These are phyloP conservation scores for Neurospora intermedia DNA, from an alignment of 495 filamentous ascomycete genomes.

Conservation along the genomic window DNA sequence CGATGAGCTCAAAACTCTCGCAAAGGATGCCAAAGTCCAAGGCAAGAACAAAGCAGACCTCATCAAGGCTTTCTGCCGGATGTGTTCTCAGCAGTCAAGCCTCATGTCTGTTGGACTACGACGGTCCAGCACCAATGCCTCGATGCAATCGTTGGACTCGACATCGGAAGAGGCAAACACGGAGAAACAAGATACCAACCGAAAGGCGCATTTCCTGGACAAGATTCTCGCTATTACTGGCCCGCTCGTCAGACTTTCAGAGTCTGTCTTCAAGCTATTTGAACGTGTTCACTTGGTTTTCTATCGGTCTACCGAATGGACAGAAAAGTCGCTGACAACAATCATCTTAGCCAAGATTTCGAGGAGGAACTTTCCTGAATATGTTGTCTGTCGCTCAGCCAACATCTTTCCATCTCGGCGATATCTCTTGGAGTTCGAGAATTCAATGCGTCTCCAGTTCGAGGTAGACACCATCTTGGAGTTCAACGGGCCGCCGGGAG, in stretches of 20 bases:
- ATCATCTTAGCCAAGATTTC: slow-evolving; percentile 89
- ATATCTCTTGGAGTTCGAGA: slow-evolving; percentile 78
- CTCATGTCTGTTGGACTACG: slow-evolving; percentile 51
- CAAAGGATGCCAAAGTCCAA: slow-evolving; percentile 76
- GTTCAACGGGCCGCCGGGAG: slow-evolving; percentile 63
- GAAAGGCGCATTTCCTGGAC: slow-evolving; percentile 32
- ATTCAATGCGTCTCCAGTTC: slow-evolving; percentile 72
- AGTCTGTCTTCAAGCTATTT: slow-evolving; percentile 69
- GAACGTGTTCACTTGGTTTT: slow-evolving; percentile 93
- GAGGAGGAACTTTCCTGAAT: slow-evolving; percentile 76
- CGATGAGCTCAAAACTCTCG: slow-evolving; percentile 77
- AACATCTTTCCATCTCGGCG: slow-evolving; percentile 76
- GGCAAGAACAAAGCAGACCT: slow-evolving; percentile 87
- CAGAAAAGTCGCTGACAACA: slow-evolving; percentile 89
- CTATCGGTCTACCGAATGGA: slow-evolving; percentile 94
- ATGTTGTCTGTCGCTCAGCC: slow-evolving; percentile 79
- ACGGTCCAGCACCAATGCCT: slow-evolving; percentile 39
- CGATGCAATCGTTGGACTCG: slow-evolving; percentile 15
- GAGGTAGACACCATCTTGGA: slow-evolving; percentile 77
- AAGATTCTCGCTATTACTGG: slow-evolving; percentile 79
- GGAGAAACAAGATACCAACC: slow-evolving; percentile 23
- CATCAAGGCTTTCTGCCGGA: slow-evolving; percentile 54
- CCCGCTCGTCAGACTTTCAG: slow-evolving; percentile 69
- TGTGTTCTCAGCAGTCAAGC: slow-evolving; percentile 62
- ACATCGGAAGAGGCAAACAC: slow-evolving; percentile 2